Base-by-base conservation (phyloP, 2,329 filamentous ascomycete genomes). In the Colletotrichum limetticola region DNA sequence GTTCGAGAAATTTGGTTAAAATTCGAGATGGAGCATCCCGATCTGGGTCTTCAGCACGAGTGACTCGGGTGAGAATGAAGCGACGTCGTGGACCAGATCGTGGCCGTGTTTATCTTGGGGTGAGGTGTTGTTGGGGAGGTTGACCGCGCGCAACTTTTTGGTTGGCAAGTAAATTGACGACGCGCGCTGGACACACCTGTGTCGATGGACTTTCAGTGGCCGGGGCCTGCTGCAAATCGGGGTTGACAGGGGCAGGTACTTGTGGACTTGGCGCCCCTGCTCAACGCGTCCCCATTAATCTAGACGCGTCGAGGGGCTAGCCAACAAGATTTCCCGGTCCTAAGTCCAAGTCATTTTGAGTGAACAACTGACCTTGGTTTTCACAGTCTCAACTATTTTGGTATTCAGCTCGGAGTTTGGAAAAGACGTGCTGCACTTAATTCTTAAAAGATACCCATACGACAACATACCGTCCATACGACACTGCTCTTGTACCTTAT, bases 221-320 rank as follows among this genome's bases (percentile, higher is more conserved):
- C 35, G 66, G 46, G 30, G 26, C 49, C 52, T 30, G 26, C 68
- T 61, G 58, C 52, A 59, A 53, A 14, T n/a, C 12, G 42, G 52
- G 24, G n/a, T 37, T 12, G 42, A 32, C 32, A 57, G 66, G 70
- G 49, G 37, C 22, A 24, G 55, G 67, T 32, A 46, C 60, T 28
- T 57, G 66, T 70, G 56, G 59, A 37, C 28, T 2, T 22, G 46
- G 66, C 42, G 57, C 59, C 59, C 69, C 42, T 14, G 14, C 55
- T 28, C 37, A 59, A 75, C 76, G 76, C 76, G 76, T 75, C 75
- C 70, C 71, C 55, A 55, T 56, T 49, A 19, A 60, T 60, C 26
- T 35, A 26, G 70, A 78, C 77, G 77, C 77, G 77, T 78, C 75
- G 74, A 77, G 76, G 74, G 72, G 62, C 52, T 49, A 22, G 57